Base-by-base conservation (phyloP, 192 early-diverging fungal species). In the Backusella westeae region DNA sequence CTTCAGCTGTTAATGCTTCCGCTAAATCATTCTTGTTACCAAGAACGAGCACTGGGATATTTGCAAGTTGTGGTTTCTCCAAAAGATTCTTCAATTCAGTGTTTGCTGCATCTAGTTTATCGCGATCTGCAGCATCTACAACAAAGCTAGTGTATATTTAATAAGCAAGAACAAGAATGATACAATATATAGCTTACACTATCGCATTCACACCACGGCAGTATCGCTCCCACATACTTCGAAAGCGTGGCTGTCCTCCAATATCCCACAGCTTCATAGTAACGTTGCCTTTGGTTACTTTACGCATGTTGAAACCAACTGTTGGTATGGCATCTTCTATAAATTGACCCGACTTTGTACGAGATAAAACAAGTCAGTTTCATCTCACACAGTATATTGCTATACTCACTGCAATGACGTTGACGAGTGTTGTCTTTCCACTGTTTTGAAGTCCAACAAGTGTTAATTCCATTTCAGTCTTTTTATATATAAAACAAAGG, bases 221-320 rank as follows among this genome's bases (percentile, higher is more conserved):
- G 80, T 93, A 94, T 77, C 91, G 82, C 76, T 93, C 91, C 92
- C 98, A 99, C 97, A 99, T 99, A 83, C 92, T 95, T 63, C 98
- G 83, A 86, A 99, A 98, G 75, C 98, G 86, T 63, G 97, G 94
- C 81, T 99, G 98, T 10, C 98, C 98, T 49, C 98, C 98, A 82
- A 99, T 91, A 85, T 99, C 98, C 98, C 98, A 99, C 73, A 99
- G 85, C 82, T 99, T 98, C 96, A 99, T 98, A 17, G 93, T 94
- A 36, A 99, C 96, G 66, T 94, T 95, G 75, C 94, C 93, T 87
- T 94, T 94, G 10, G 93, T 92, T 42, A 95, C 93, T 78, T 93
- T 98, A 77, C 97, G 89, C 98, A 99, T 99, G 81, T 98, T 99
- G 83, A 98, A 99, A 12, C 98, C 98, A 26, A 99, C 96, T 6